Conservation (phyloP, 345 rosid genomes). For the Eutrema heterophyllum region DNA sequence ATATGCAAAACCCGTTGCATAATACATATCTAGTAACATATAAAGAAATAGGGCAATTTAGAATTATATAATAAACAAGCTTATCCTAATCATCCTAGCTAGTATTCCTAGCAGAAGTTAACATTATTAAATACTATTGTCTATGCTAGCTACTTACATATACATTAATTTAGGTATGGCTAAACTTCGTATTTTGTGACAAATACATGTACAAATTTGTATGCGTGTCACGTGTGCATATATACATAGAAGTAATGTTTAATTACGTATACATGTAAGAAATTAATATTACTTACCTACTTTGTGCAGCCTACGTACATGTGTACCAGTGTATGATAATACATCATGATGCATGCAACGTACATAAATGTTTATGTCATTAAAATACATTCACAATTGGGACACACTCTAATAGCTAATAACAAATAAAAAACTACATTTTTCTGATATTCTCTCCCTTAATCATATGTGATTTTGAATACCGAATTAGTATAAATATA, state of each 20-base stretch:
- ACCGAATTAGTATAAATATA: neutral
- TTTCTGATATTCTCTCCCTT: neutral
- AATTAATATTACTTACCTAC: neutral
- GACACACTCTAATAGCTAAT: neutral
- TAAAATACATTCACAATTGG: neutral
- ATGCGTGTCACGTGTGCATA: neutral
- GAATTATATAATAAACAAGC: neutral
- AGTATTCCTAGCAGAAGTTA: neutral
- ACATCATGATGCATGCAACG: constrained; percentile 15
- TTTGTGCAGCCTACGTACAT: neutral
- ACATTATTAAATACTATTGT: neutral
- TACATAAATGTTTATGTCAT: neutral
- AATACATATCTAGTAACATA: too few relatives aligned
- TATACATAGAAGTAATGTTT: neutral
- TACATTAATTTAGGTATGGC: too few relatives aligned
- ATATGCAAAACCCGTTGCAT: too few relatives aligned
- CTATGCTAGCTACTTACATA: neutral
- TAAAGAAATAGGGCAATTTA: neutral
- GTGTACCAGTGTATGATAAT: neutral
- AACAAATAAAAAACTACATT: neutral
- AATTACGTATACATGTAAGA: neutral
- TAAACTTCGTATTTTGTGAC: neutral
- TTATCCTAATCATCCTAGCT: neutral
- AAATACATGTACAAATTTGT: neutral
- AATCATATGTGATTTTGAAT: neutral